A percentile compares a stretch with the other conserved stretches of the same genome.
These are phyloP conservation scores for Cryphonectria japonica DNA, from an alignment of 2,329 filamentous ascomycete species.

Conservation along the genomic window DNA sequence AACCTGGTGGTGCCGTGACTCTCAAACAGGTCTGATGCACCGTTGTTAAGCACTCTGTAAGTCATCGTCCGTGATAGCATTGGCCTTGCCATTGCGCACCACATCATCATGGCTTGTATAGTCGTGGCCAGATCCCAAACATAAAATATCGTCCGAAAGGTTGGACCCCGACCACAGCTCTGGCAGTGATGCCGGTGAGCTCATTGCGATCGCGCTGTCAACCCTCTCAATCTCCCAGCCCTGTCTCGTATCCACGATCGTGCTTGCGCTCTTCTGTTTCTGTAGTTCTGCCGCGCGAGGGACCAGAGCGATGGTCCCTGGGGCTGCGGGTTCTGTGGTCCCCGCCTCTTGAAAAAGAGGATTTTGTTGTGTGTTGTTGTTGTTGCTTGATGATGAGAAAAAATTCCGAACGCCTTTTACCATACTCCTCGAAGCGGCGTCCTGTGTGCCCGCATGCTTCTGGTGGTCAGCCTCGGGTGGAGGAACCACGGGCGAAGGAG, in stretches of 20 bases:
- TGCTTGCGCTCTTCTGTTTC: conserved; percentile 28
- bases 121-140: conserved; percentile 27
- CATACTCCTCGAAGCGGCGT: conserved; percentile 14
- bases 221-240: conserved; percentile 20
- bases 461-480: conserved; percentile 1
- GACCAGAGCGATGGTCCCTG: conserved; percentile 29
- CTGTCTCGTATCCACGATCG: conserved; percentile 22
- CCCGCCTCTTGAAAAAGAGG: conserved; percentile 31
- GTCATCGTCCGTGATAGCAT: conserved; percentile 24
- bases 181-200: conserved; percentile 15
- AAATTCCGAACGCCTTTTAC: conserved; percentile 14
- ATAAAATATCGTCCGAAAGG: conserved; percentile 20
- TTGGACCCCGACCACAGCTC: conserved; percentile 7
- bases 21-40: conserved; percentile 17
- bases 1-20: conserved; percentile 20
- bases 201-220: conserved; percentile 29
- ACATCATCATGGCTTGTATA: conserved; percentile 10
- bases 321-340: conserved; percentile 31
- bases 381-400: conserved; percentile 5
- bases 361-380: conserved; percentile 16
- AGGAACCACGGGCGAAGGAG: neutral
- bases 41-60: conserved; percentile 14
- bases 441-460: conserved; percentile 8
- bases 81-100: neutral
- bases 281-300: conserved; percentile 29